Base-by-base conservation (phyloP, 768 basidiomycete species). In the Leucocoprinus leucothites region DNA sequence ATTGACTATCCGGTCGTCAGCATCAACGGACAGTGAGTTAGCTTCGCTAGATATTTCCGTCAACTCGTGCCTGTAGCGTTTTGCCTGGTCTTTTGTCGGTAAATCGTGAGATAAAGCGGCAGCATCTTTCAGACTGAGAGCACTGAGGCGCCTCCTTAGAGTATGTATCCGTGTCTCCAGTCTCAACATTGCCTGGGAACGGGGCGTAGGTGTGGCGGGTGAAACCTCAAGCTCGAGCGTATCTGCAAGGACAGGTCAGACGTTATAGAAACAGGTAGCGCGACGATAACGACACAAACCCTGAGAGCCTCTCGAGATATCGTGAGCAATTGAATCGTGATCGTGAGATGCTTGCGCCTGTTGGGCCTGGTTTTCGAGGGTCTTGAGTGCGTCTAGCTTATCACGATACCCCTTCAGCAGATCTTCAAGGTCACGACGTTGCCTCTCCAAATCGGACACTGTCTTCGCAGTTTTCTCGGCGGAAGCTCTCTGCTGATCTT, bases 131-230 rank as follows among this genome's bases (percentile, higher is more conserved):
- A 91, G 80, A 51, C 74, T 78, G 57, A 91, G 74, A 8, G 82
- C 79, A 42, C 79, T 79, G 28, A 92, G 70, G 11, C 81, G 77
- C 61, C 78, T 86, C 52, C 87, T 77, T 24, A 89, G 70, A 1
- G 69, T 67, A 46, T 81, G 65, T 41, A 91, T 78, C 26, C 70
- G 76, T 22, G 70, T 65, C 61, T 82, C 77, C 8, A 86, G 64
- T 52, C 79, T 74, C 40, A 66, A 59, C 57, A 75, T 69, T 61
- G 77, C 76, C 49, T 72, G 67, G 8, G 70, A 69, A 60, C 71
- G 73, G 25, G 66, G 64, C 18, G 57, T 61, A 18, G 64, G 67
- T 9, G 65, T 57, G 9, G 69, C 65, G 24, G 77, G 69, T n/a
- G 66, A 65, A 19, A 69, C 66, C 14, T 73, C 70, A 40, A 75